Base-by-base conservation (phyloP, 805 yeast species). In the Myxozyma vanderwaltii region DNA sequence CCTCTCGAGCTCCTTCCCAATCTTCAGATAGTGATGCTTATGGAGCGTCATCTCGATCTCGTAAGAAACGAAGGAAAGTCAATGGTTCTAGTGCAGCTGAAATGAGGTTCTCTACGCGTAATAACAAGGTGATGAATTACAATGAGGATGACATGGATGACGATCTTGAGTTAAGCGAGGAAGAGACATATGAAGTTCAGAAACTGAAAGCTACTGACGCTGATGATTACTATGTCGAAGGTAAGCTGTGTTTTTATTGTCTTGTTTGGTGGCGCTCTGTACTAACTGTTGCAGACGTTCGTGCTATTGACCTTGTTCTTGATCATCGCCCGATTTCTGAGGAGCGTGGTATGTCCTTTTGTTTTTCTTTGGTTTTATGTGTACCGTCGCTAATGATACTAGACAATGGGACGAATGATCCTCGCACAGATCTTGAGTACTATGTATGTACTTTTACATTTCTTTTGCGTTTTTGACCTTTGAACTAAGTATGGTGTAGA, bases 101-200 rank as follows among this genome's bases (percentile, higher is more conserved):
- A 29, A 64, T 71, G 69, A 79, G 97, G 60, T 89, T 90, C 66
- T 87, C 95, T 17, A 81, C 91, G 1, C 81, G 98, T 71, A 86
- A 85, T 67, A 81, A 79, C 65, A 82, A 77, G 63, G 77, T 79
- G n/a, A 84, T 91, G 44, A 90, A 89, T 71, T 91, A 91, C 70
- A 84, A 81, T 40, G 82, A 88, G 27, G 96, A 89, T 61, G 87
- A 84, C 6, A 44, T 51, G 55, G 72, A 58, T 57, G 72, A 58
- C 58, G 88, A 82, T 33, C 74, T 72, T 52, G 84, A 79, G 60
- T 74, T 83, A 44, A 70, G 82, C 45, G 85, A 76, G 59, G 71
- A 67, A 17, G 68, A 64, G 31, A 68, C 69, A 10, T 47, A 51
- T 24, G 53, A 40, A 21, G 47, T 41, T 15, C 35, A 41, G 41